Conservation (phyloP, 495 filamentous ascomycete species). For the Hamigera avellanea region DNA sequence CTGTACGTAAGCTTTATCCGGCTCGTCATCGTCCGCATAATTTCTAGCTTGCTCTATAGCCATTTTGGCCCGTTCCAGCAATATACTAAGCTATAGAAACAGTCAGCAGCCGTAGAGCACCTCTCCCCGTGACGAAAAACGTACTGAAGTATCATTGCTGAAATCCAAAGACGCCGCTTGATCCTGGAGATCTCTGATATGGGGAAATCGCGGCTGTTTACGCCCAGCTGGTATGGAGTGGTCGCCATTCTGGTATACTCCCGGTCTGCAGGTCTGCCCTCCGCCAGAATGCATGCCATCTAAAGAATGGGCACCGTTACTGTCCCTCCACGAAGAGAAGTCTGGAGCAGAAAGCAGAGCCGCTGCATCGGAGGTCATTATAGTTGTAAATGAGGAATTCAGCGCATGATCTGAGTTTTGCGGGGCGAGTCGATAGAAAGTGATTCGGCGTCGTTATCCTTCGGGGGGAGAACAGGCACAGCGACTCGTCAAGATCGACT, state of each 20-base stretch:
- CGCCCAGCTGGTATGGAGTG: constrained; percentile 4
- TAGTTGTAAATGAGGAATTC: background rate
- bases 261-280: constrained; percentile 12
- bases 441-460: background rate
- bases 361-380: constrained; percentile 35
- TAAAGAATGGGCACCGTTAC: constrained; percentile 16
- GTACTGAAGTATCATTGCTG: constrained; percentile 32
- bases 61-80: constrained; percentile 23
- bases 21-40: constrained; percentile 35
- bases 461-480: no score
- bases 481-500: background rate
- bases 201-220: constrained; percentile 39
- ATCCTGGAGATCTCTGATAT: constrained; percentile 64
- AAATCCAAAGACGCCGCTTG: constrained; percentile 28
- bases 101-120: constrained; percentile 9
- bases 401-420: constrained; percentile 11
- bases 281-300: constrained; percentile 21
- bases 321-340: constrained; percentile 25
- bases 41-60: constrained; percentile 23
- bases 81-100: constrained; percentile 17
- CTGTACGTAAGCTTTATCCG: constrained; percentile 59
- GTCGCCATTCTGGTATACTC: constrained; percentile 15
- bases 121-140: constrained; percentile 1
- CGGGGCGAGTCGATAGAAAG: background rate
- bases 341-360: constrained; percentile 28